Conservation (phyloP, 352 stramenopile species). For the Blastocystis sp. region DNA sequence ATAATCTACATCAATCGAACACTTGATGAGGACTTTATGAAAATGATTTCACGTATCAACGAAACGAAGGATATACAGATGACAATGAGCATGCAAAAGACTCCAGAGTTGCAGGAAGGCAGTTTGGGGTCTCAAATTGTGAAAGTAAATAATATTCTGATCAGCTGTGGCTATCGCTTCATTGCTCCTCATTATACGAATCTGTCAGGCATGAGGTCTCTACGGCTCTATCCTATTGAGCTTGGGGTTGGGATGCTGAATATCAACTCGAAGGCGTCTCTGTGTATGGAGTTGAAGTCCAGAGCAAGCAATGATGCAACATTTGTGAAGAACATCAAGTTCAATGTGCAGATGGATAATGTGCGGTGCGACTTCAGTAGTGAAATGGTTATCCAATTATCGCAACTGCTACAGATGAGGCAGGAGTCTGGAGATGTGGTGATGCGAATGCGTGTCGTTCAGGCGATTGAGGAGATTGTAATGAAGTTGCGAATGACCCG, state of each 20-base stretch:
- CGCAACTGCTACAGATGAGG: background rate
- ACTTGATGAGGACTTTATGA: constrained; percentile 55
- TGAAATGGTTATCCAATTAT: background rate
- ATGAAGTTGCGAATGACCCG: constrained; percentile 28
- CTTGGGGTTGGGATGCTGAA: background rate
- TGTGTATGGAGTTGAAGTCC: background rate
- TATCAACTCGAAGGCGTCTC: background rate
- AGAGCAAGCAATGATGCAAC: background rate
- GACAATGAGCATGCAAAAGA: background rate
- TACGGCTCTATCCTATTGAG: background rate
- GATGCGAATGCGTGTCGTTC: background rate
- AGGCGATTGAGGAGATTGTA: constrained; percentile 1
- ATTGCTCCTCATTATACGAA: background rate
- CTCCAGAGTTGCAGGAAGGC: background rate
- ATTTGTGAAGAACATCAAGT: constrained; percentile 10
- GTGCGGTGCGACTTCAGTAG: background rate
- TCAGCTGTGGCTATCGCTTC: background rate
- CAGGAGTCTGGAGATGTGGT: background rate
- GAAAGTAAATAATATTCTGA: background rate
- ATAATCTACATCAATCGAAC: background rate
- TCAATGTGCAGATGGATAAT: constrained; percentile 34
- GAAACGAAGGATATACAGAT: background rate
- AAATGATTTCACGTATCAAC: background rate
- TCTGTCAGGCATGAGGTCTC: background rate
- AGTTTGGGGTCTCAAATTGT: constrained; percentile 33